Evolutionary conservation across 768 basidiomycete genomes (phyloP).

Genomic region (Naganishia randhawae): DNA sequence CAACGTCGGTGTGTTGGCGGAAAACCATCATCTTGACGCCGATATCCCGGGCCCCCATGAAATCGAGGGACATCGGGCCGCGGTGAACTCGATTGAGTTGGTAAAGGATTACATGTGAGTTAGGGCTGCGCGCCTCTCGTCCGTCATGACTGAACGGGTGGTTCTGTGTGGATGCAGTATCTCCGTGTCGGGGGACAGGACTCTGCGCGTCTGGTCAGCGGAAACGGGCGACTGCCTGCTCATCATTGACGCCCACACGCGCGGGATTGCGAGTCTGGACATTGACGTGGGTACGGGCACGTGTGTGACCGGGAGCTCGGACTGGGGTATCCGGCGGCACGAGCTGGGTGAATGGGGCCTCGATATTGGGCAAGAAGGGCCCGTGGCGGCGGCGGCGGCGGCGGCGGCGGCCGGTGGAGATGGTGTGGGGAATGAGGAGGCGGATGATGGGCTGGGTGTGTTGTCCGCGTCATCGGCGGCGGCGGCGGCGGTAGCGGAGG

Average conservation of each 20-base stretch:
- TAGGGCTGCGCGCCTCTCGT: too few species aligned
- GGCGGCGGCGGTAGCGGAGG: too few species aligned
- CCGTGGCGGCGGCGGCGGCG: too few species aligned
- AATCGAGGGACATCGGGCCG: constrained; percentile 31
- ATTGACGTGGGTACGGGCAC: constrained; percentile 38
- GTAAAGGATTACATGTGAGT: constrained; percentile 46
- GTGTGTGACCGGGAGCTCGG: constrained; percentile 42
- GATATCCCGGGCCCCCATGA: constrained; percentile 24
- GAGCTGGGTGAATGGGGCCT: constrained; percentile 29
- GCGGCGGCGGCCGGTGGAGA: too few species aligned
- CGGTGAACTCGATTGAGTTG: constrained; percentile 45
- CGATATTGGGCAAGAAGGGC: constrained; percentile 35
- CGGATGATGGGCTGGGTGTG: not conserved
- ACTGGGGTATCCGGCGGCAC: constrained; percentile 41
- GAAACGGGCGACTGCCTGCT: constrained; percentile 38
- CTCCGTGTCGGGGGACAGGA: constrained; percentile 46
- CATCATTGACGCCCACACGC: constrained; percentile 36
- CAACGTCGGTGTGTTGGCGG: constrained; percentile 26
- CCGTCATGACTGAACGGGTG: too few species aligned
- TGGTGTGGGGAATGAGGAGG: not conserved
- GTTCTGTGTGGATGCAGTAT: constrained; percentile 30
- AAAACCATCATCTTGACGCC: constrained; percentile 24
- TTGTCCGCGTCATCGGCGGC: too few species aligned
- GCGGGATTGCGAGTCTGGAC: constrained; percentile 47
- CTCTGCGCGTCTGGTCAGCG: constrained; percentile 43